Conservation (phyloP, 2,329 filamentous ascomycete species). For the Venturia carpophila region DNA sequence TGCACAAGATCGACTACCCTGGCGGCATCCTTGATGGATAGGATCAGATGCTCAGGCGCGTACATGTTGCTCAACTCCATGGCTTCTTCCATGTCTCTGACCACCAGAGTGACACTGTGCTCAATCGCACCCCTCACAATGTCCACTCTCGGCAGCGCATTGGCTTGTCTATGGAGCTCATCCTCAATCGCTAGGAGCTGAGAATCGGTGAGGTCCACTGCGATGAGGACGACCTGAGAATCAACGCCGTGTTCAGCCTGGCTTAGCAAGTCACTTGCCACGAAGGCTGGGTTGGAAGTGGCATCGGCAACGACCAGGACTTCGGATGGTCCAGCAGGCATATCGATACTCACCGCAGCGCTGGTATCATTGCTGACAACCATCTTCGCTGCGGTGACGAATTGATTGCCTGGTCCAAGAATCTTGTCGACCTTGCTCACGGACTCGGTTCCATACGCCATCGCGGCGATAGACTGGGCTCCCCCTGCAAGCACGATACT, state of each 20-base stretch:
- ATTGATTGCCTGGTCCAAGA: constrained; percentile 93
- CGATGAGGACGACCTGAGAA: constrained; percentile 88
- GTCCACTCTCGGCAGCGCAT: constrained; percentile 78
- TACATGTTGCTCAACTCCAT: constrained; percentile 84
- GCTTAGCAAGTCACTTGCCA: constrained; percentile 86
- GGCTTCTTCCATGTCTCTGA: constrained; percentile 68
- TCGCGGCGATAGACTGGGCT: constrained; percentile 88
- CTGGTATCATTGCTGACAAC: constrained; percentile 94
- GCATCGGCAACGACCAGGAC: constrained; percentile 93
- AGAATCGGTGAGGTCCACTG: constrained; percentile 65
- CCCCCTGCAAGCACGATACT: constrained; percentile 93
- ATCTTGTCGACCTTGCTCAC: constrained; percentile 98
- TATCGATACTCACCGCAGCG: constrained; percentile 91
- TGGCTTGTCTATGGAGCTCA: constrained; percentile 80
- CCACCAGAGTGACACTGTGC: constrained; percentile 79
- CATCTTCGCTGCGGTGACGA: constrained; percentile 98
- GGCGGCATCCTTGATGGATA: constrained; percentile 75
- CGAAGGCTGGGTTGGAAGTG: constrained; percentile 82
- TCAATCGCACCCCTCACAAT: constrained; percentile 85
- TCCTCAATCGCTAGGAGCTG: constrained; percentile 80
- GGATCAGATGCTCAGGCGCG: constrained; percentile 90
- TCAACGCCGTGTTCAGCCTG: constrained; percentile 97
- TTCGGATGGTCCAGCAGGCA: constrained; percentile 95
- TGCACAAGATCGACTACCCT: constrained; percentile 68
- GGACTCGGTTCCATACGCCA: constrained; percentile 95